phyloP scores from a whole-genome alignment of 441 rosid species.

The Adansonia rubrostipa region DNA sequence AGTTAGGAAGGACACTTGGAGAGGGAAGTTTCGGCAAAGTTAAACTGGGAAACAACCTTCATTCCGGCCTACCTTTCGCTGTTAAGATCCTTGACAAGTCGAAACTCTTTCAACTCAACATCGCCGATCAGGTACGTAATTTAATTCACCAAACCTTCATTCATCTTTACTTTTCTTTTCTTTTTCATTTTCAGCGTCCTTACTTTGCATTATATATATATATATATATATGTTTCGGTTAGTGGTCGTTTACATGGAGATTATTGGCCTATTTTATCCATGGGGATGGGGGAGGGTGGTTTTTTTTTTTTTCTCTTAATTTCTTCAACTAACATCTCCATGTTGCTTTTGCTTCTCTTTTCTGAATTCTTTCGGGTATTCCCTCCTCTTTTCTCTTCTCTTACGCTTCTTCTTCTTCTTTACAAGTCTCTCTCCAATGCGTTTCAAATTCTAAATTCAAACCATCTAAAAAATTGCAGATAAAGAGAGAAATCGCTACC shows the following conservation, averaged over 20 bases:
- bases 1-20: conserved; percentile 85
- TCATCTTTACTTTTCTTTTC: background rate
- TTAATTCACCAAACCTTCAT: too few species aligned
- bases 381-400: too few species aligned
- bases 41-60: conserved; percentile 62
- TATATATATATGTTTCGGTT: too few species aligned
- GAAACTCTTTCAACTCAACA: conserved; percentile 63
- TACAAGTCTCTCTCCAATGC: background rate
- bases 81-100: conserved; percentile 85
- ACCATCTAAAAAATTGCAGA: conserved; percentile 45
- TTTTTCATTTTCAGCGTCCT: background rate
- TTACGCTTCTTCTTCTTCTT: too few species aligned
- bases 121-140: conserved; percentile 70
- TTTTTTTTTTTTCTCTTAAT: background rate
- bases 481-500: conserved; percentile 87
- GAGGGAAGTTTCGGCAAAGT: conserved; percentile 96
- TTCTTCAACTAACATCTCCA: too few species aligned
- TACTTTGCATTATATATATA: background rate
- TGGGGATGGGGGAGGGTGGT: too few species aligned
- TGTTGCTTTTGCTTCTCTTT: background rate
- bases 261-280: too few species aligned
- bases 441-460: background rate
- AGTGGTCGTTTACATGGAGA: too few species aligned
- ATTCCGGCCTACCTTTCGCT: conserved; percentile 68
- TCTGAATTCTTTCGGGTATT: background rate